Conservation (phyloP, 2,329 filamentous ascomycete genomes). For the Epichloe sibirici region DNA sequence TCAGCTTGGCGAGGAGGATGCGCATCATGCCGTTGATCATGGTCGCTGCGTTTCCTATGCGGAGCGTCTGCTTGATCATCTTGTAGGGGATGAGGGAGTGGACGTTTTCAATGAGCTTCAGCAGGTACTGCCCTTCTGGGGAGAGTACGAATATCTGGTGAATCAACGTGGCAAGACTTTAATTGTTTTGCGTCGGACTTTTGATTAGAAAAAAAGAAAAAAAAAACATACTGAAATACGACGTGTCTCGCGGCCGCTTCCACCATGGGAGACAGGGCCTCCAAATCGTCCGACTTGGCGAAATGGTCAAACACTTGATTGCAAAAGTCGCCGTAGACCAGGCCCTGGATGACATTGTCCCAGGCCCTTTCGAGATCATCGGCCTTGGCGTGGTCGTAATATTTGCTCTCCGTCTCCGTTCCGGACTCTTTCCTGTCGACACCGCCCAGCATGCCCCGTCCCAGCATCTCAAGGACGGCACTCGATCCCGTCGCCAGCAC, state of each 20-base stretch:
- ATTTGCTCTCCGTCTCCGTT: constrained; percentile 23
- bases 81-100: constrained; percentile 62
- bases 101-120: constrained; percentile 57
- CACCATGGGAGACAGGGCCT: constrained; percentile 49
- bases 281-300: constrained; percentile 47
- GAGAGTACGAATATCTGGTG: constrained; percentile 64
- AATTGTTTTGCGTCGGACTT: no score
- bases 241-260: constrained; percentile 53
- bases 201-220: no score
- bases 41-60: constrained; percentile 65
- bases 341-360: constrained; percentile 51
- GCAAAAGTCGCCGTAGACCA: constrained; percentile 56
- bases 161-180: constrained; percentile 57
- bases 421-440: constrained; percentile 10
- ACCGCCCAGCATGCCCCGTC: constrained; percentile 53
- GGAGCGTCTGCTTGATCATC: constrained; percentile 59
- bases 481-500: constrained; percentile 61
- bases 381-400: constrained; percentile 42
- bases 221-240: constrained; percentile 50
- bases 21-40: constrained; percentile 69
- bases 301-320: constrained; percentile 53
- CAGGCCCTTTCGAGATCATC: constrained; percentile 52
- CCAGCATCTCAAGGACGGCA: constrained; percentile 56
- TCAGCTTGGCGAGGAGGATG: constrained; percentile 65
- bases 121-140: constrained; percentile 61